phyloP scores from a whole-genome alignment of 495 filamentous ascomycete species.

The Talaromyces borbonicus region DNA sequence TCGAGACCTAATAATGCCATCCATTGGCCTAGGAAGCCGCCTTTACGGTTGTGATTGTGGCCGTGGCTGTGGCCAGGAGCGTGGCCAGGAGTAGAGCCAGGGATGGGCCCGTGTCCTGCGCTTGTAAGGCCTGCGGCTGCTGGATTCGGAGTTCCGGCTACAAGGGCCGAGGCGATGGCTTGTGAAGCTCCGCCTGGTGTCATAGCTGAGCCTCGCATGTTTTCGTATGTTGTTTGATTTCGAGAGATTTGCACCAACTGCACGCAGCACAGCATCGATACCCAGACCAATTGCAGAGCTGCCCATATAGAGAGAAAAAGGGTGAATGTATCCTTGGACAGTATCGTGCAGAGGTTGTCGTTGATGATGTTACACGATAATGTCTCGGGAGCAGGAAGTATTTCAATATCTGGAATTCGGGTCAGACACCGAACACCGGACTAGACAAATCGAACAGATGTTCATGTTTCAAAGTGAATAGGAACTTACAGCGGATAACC shows the following conservation, averaged over 20 bases:
- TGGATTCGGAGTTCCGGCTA: slow-evolving; percentile 55
- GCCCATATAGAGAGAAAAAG: slow-evolving; percentile 70
- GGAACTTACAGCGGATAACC: slow-evolving; percentile 46
- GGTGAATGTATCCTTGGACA: slow-evolving; percentile 76
- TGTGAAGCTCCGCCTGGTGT: slow-evolving; percentile 39
- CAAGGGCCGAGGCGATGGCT: slow-evolving; percentile 66
- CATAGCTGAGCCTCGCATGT: slow-evolving; percentile 61
- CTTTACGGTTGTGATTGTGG: slow-evolving; percentile 28
- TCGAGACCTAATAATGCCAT: slow-evolving; percentile 80
- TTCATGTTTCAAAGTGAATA: too few species aligned
- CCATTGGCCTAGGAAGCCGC: slow-evolving; percentile 67
- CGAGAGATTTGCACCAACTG: slow-evolving; percentile 85
- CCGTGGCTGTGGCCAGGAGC: slow-evolving; percentile 30
- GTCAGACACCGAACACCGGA: slow-evolving; percentile 14
- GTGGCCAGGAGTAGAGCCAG: slow-evolving; percentile 19
- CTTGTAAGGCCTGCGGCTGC: slow-evolving; percentile 60
- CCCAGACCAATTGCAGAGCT: slow-evolving; percentile 78
- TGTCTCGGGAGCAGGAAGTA: slow-evolving; percentile 35
- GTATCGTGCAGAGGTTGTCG: slow-evolving; percentile 56
- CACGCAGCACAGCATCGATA: slow-evolving; percentile 88
- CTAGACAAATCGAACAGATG: not conserved
- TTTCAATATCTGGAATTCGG: slow-evolving; percentile 40
- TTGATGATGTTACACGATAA: slow-evolving; percentile 67
- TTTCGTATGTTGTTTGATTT: slow-evolving; percentile 91
- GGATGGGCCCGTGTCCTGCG: slow-evolving; percentile 42